A percentile compares a stretch with the other conserved stretches of the same genome.
Evolutionary conservation across 148 eudicot species (phyloP).

Genomic region (Polygonum maritimum): DNA sequence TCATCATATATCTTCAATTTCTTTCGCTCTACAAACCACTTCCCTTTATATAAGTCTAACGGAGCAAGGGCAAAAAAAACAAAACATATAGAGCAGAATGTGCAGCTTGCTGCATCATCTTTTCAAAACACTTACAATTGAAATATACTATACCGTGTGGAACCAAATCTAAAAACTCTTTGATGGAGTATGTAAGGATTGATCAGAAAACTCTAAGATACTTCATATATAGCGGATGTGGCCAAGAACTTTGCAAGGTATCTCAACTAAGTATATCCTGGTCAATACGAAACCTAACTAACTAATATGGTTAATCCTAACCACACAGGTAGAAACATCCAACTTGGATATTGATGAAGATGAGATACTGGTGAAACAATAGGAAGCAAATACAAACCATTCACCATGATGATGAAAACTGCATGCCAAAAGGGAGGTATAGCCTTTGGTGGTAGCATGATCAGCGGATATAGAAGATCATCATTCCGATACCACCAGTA

Average conservation of each 20-base stretch:
- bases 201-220: neutral
- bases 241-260: neutral
- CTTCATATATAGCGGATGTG: neutral
- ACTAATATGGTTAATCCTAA: neutral
- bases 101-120: neutral
- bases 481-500: conserved; percentile 90
- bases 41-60: neutral
- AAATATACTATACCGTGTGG: neutral
- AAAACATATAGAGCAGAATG: neutral
- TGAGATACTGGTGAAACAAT: neutral
- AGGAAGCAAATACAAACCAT: conserved; percentile 21
- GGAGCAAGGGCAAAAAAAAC: neutral
- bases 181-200: neutral
- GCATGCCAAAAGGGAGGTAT: conserved; percentile 99
- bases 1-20: neutral
- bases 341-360: neutral
- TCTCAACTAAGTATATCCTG: neutral
- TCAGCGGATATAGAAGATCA: conserved; percentile 63
- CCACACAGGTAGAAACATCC: neutral
- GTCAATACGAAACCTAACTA: neutral
- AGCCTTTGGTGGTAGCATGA: conserved; percentile 89
- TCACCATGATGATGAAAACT: conserved; percentile 49
- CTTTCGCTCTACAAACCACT: neutral
- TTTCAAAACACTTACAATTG: neutral
- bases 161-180: conserved; percentile 2